These are phyloP conservation scores for Jatropha multifida DNA, from an alignment of 441 rosid species.

Conservation along the genomic window DNA sequence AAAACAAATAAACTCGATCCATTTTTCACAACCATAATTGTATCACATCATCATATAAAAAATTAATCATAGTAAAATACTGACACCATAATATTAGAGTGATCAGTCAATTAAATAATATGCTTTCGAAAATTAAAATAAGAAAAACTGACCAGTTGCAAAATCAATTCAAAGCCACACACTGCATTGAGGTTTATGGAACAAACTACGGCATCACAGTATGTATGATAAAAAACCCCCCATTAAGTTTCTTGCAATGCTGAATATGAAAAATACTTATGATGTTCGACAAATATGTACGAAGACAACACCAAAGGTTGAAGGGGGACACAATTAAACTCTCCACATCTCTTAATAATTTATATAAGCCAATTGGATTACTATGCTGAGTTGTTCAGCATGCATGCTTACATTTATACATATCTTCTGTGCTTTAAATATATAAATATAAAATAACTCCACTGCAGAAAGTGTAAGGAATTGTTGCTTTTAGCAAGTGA, in stretches of 20 bases:
- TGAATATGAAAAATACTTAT: neutral
- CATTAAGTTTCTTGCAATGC: neutral
- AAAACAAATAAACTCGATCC: neutral
- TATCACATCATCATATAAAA: conserved; percentile 8
- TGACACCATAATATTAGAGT: neutral
- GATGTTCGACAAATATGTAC: neutral
- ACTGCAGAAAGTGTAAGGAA: neutral
- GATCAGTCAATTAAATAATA: neutral
- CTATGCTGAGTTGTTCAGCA: neutral
- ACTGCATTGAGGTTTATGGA: neutral
- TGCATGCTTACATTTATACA: neutral
- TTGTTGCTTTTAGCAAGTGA: neutral
- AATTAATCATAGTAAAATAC: neutral
- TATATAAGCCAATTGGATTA: neutral
- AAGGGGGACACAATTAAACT: neutral
- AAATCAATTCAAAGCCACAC: neutral
- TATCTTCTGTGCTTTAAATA: neutral
- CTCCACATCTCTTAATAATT: neutral
- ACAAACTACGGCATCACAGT: neutral
- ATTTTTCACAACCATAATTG: neutral
- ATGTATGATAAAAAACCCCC: neutral
- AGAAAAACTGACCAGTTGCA: neutral
- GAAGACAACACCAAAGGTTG: too few relatives aligned
- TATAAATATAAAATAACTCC: neutral
- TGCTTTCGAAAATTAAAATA: neutral